These are phyloP conservation scores for Aspergillus sclerotiicarbonarius DNA, from an alignment of 495 filamentous ascomycete species.

Conservation along the genomic window DNA sequence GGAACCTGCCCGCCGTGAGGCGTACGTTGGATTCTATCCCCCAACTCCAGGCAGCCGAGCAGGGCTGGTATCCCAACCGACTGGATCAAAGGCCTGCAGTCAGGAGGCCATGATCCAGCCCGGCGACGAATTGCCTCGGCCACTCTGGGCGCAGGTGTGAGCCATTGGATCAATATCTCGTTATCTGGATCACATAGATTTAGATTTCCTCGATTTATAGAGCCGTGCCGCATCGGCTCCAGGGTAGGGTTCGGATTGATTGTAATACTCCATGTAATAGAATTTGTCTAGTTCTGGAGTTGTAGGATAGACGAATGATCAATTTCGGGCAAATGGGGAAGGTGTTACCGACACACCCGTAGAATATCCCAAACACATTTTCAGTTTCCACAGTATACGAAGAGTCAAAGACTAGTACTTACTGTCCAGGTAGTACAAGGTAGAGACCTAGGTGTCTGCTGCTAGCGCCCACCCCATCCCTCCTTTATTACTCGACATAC, in stretches of 20 bases:
- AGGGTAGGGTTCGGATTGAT: background rate
- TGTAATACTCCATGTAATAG: constrained; percentile 1
- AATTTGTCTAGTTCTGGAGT: background rate
- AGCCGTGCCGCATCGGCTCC: background rate
- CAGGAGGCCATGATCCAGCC: constrained; percentile 34
- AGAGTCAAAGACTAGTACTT: too few relatives aligned
- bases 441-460: too few relatives aligned
- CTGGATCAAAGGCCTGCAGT: constrained; percentile 18
- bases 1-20: constrained; percentile 72
- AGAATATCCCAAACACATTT: background rate
- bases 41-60: constrained; percentile 29
- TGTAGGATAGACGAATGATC: background rate
- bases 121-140: constrained; percentile 53
- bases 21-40: constrained; percentile 77
- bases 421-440: too few relatives aligned
- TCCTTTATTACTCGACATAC: too few relatives aligned
- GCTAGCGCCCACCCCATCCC: too few relatives aligned
- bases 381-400: background rate
- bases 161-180: background rate
- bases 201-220: background rate
- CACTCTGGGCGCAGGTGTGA: constrained; percentile 62
- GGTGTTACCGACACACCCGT: background rate
- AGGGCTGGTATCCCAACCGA: constrained; percentile 28
- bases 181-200: background rate
- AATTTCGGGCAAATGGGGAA: background rate